phyloP scores from a whole-genome alignment of 805 yeast species.

The Saccharomycopsis synnaedendra region DNA sequence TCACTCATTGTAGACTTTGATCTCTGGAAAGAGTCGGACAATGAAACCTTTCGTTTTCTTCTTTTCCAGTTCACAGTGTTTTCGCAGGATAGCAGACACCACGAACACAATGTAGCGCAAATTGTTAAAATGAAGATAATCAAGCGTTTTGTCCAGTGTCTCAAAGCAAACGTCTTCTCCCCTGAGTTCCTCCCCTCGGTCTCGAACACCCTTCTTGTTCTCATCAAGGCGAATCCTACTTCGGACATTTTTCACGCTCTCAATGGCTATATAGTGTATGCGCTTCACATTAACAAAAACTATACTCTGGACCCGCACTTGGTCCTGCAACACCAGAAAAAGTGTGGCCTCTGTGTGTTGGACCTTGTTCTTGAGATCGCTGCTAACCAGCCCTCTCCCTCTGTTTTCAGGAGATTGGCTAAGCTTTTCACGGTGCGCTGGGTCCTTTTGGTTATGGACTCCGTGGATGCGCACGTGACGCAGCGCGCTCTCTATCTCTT shows the following conservation, averaged over 20 bases:
- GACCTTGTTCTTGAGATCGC: conserved; percentile 30
- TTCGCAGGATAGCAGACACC: conserved; percentile 39
- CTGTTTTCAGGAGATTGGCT: conserved; percentile 30
- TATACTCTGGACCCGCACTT: conserved; percentile 23
- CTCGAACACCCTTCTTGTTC: conserved; percentile 27
- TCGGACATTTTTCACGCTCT: conserved; percentile 44
- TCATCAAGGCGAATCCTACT: conserved; percentile 37
- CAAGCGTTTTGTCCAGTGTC: conserved; percentile 22
- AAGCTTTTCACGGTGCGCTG: conserved; percentile 55
- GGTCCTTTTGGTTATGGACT: conserved; percentile 42
- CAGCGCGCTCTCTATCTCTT: conserved; percentile 32
- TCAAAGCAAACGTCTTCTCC: conserved; percentile 24
- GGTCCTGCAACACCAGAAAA: conserved; percentile 20
- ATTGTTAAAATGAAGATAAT: conserved; percentile 41
- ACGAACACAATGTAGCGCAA: conserved; percentile 38
- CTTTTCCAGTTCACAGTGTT: conserved; percentile 49
- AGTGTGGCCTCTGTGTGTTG: conserved; percentile 26
- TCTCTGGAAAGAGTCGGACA: conserved; percentile 33
- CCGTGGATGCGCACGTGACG: conserved; percentile 24
- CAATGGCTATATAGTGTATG: conserved; percentile 39
- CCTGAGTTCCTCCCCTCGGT: conserved; percentile 27
- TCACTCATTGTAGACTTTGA: conserved; percentile 52
- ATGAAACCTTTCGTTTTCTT: conserved; percentile 39
- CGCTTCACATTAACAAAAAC: conserved; percentile 26
- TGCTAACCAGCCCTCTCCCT: conserved; percentile 25